Evolutionary conservation across 2,329 filamentous ascomycete genomes (phyloP), one percentile per base, ranked within the genome.

Genomic region (Epichloe brachyelytri): DNA sequence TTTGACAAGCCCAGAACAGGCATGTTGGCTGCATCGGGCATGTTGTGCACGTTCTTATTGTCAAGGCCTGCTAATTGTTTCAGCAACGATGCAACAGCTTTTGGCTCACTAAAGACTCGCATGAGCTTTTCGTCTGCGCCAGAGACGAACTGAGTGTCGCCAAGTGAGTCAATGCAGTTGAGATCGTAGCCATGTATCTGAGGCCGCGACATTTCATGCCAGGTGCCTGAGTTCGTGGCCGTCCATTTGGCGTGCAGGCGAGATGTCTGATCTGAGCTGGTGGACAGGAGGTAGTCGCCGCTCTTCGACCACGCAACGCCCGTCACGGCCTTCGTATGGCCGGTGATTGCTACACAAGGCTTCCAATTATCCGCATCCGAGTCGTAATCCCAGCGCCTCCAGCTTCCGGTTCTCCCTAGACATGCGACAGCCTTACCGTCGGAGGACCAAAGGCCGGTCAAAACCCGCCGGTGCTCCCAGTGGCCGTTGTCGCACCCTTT

Each of bases 171-270:
- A 56, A 97, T 83, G 65, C 93, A 97, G 71, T 97, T 98, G 50
- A 98, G 77, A 65, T 98, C 91, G 65, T 98, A 98, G 38, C 93
- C 93, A 65, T 98, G 93, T 57, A 98, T 98, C 65, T 98, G 93
- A 4, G 93, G 93, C 47, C 93, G 77, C 1, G 90, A 85, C 73
- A 97, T 89, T 66, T 98, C 93, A 67, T 97, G 91, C 93, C 93
- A 98, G 11, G 88, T 88, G 30, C 60, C 56, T 4, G 51, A 50
- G 6, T 55, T 57, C 5, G 60, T 52, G 17, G 73, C 72, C 54
- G 76, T 77, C 93, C 91, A 97, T 60, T 82, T 73, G 1, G 88
- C 85, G 65, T 91, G 88, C 19, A 97, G 75, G 46, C 93, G 78
- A 3, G 91, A 95, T 0, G 93, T 98, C 69, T 98, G 93, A 68